A percentile compares a stretch with the other conserved stretches of the same genome.
Evolutionary conservation across 345 rosid species (phyloP).

Genomic region (Cardamine occulta): DNA sequence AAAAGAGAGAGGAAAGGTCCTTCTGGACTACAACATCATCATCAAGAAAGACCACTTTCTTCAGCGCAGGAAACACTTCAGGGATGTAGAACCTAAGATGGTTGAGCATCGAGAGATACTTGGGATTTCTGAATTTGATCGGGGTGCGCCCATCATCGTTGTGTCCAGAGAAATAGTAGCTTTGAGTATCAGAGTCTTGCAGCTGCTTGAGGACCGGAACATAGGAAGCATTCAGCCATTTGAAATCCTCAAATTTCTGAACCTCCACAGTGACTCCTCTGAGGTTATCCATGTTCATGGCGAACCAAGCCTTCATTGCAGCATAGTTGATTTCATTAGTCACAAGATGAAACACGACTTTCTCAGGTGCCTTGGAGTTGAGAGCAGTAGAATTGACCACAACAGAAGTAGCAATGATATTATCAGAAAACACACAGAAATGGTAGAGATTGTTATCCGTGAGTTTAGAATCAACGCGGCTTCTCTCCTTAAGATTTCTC

Average conservation of each 20-base stretch:
- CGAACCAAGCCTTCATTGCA: slow-evolving; percentile 90
- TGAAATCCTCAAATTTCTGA: slow-evolving; percentile 86
- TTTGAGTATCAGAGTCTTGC: slow-evolving; percentile 89
- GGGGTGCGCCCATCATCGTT: slow-evolving; percentile 71
- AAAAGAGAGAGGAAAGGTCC: slow-evolving; percentile 72
- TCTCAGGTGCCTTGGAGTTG: slow-evolving; percentile 64
- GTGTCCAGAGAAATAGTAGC: slow-evolving; percentile 87
- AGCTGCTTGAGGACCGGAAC: slow-evolving; percentile 96
- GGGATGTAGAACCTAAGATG: slow-evolving; percentile 92
- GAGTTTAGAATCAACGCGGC: slow-evolving; percentile 52
- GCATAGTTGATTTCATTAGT: slow-evolving; percentile 83
- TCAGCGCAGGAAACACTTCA: slow-evolving; percentile 80
- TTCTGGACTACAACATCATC: slow-evolving; percentile 86
- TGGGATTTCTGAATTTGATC: slow-evolving; percentile 89
- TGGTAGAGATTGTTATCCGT: slow-evolving; percentile 66
- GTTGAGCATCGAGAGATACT: slow-evolving; percentile 89
- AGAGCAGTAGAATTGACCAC: slow-evolving; percentile 87
- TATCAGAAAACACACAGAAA: slow-evolving; percentile 88
- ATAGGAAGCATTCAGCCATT: slow-evolving; percentile 90
- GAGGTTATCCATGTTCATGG: slow-evolving; percentile 57
- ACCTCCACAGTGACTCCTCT: slow-evolving; percentile 80
- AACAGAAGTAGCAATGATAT: slow-evolving; percentile 88
- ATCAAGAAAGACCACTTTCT: slow-evolving; percentile 85
- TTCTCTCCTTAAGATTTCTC: slow-evolving; percentile 50
- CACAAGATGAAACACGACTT: slow-evolving; percentile 80